Conservation (phyloP, 106 monocot genomes). For the Allium sativum region DNA sequence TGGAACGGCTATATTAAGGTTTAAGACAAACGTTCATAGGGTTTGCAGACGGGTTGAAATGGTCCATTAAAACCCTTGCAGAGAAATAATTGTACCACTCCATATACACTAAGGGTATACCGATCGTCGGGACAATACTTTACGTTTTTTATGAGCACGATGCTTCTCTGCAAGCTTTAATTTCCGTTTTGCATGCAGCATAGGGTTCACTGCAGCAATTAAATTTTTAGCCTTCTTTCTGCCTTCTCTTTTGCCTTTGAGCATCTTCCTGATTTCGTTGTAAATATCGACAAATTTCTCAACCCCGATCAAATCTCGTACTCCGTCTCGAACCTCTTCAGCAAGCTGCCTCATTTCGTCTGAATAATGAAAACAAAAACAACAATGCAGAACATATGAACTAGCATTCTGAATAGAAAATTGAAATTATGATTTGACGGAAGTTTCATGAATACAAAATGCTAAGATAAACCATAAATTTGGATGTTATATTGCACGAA, state of each 20-base stretch:
- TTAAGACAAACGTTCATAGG: too few relatives aligned
- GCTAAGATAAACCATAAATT: too few relatives aligned
- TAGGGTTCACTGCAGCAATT: slow-evolving; percentile 52
- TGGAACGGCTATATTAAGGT: too few relatives aligned
- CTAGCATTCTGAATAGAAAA: too few relatives aligned
- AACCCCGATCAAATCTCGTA: slow-evolving; percentile 36
- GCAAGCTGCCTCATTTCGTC: slow-evolving; percentile 78
- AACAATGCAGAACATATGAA: too few relatives aligned
- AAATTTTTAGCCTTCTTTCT: slow-evolving; percentile 53
- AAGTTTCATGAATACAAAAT: too few relatives aligned
- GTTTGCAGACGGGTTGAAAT: too few relatives aligned
- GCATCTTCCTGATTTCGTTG: slow-evolving; percentile 58
- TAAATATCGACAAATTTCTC: slow-evolving; percentile 61
- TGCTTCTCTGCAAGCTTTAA: slow-evolving; percentile 56
- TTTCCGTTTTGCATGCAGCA: slow-evolving; percentile 76
- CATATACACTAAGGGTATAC: too few relatives aligned
- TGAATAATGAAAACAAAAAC: slow-evolving; percentile 12
- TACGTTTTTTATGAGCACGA: slow-evolving; percentile 58
- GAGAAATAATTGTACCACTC: too few relatives aligned
- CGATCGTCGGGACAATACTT: slow-evolving; percentile 13
- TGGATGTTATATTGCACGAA: too few relatives aligned
- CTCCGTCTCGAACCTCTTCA: slow-evolving; percentile 36
- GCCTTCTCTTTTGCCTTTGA: slow-evolving; percentile 63
- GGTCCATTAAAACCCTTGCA: too few relatives aligned
- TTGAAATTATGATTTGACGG: too few relatives aligned